Evolutionary conservation across 768 basidiomycete genomes (phyloP), one percentile per base, ranked within the genome.

Genomic region (Lepiota brunneoincarnata): DNA sequence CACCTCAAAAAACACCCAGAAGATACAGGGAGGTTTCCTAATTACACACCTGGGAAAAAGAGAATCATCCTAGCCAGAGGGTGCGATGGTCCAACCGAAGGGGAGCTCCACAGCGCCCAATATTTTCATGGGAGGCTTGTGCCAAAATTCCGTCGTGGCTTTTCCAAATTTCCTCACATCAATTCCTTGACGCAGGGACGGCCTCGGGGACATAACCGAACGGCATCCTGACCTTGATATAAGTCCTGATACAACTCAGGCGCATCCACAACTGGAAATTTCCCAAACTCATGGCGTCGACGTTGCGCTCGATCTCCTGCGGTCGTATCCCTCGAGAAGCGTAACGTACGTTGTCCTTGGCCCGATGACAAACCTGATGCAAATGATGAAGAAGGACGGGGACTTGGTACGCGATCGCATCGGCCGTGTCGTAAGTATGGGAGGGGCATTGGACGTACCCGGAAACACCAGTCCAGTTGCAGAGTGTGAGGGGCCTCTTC

Each of bases 401-500:
- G 64, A 72, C 34, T 70, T 78, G 10, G 73, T 93, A 26, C 69
- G 70, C 6, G 68, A 78, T 11, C 80, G 81, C 39, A 79, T 92
- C 24, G 90, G 85, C 4, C 78, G 85, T n/a, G 72, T 98, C 6
- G 71, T 94, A 18, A 86, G 84, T 66, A 96, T 98, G 93, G 94
- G 94, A n/a, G 94, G 93, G 12, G 89, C 93, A 2, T 67, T 98
- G 20, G 92, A 95, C 59, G 89, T 92, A 28, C 92, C 94, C 0
- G 94, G 94, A 2, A 98, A 96, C 60, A 88, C 86, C 0, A 82
- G 77, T 21, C 83, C 92, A 6, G 76, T 81, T 2, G 88, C 93
- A 54, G 94, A 97, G 68, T 96, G 93, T 91, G 69, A 69, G 83
- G 66, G 39, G 52, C 24, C 4, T 44, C 21, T 21, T 50, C 53